Base-by-base conservation (phyloP, 768 basidiomycete genomes). In the Gymnopilus junonius region DNA sequence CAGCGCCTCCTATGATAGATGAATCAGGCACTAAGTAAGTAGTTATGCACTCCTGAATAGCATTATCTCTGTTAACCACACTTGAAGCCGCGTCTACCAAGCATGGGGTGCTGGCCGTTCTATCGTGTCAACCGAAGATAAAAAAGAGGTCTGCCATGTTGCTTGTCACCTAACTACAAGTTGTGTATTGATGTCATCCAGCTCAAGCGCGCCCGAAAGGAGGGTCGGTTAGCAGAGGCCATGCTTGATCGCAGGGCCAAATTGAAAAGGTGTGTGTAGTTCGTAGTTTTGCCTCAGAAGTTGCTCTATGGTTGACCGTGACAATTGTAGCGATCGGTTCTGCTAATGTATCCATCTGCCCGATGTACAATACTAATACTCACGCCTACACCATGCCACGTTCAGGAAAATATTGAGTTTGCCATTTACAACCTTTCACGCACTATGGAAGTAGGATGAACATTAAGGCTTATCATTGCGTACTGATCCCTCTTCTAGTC, bases 81-180 rank as follows among this genome's bases (percentile, higher is more conserved):
- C 23, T 59, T 59, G 55, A 69, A 95, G 92, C 72, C 86, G 82
- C 55, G 70, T 89, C 45, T 88, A 87, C 73, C 94, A 96, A 69
- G 83, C 93, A 0, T 94, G 95, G 92, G 94, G 94, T 23, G 90
- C 91, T 21, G 90, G 92, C 3, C 81, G 89, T 34, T 85, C 85
- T 17, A 79, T 96, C 6, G 83, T 89, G 21, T 93, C 93, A 1
- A 70, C 66, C 0, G 85, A 82, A 0, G 94, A 95, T 68, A 90
- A 87, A 77, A 86, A 85, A 74, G 91, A 89, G 79, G 93, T 90
- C 63, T 14, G 84, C 45, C 20, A 67, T 10, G 40, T 14, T 17
- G 15, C 7, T 17, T 8, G 25, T 17, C 8, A 4, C 8, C n/a
- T 23, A 15, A 27, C 4, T 17, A 31, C 32, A 21, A 25, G 21